Evolutionary conservation across 441 rosid genomes (phyloP).

Genomic region (Arabidopsis hybrid): DNA sequence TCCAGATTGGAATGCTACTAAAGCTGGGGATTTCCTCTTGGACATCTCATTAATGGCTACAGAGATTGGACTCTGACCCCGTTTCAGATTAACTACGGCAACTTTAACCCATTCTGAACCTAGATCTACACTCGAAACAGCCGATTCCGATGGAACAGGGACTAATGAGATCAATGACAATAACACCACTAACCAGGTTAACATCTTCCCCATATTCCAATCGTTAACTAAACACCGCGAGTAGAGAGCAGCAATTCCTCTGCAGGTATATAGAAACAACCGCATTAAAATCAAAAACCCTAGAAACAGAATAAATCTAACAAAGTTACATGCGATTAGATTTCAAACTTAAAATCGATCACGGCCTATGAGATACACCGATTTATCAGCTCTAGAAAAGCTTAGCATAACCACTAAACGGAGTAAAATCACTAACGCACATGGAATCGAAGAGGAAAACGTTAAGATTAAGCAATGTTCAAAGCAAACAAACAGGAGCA

Average conservation of each 20-base stretch:
- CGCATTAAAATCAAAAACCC: constrained; percentile 29
- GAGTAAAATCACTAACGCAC: background rate
- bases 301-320: constrained; percentile 11
- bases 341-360: constrained; percentile 31
- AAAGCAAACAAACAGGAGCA: constrained; percentile 18
- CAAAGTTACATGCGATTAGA: background rate
- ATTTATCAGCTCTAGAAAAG: constrained; percentile 25
- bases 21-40: constrained; percentile 87
- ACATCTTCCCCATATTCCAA: constrained; percentile 49
- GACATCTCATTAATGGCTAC: constrained; percentile 98
- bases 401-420: background rate
- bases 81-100: constrained; percentile 88
- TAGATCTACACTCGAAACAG: constrained; percentile 91
- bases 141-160: constrained; percentile 62
- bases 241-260: constrained; percentile 20
- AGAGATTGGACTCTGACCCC: constrained; percentile 89
- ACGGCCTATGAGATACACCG: constrained; percentile 18
- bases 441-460: constrained; percentile 7
- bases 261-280: constrained; percentile 11
- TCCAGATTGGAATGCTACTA: constrained; percentile 84
- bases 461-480: constrained; percentile 26
- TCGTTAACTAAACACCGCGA: constrained; percentile 28
- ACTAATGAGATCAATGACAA: constrained; percentile 48
- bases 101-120: constrained; percentile 95
- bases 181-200: constrained; percentile 50